Percentiles rank a stretch among this genome's conserved stretches.
phyloP scores from a whole-genome alignment of 352 stramenopile genomes.

The Phytophthora meadii region DNA sequence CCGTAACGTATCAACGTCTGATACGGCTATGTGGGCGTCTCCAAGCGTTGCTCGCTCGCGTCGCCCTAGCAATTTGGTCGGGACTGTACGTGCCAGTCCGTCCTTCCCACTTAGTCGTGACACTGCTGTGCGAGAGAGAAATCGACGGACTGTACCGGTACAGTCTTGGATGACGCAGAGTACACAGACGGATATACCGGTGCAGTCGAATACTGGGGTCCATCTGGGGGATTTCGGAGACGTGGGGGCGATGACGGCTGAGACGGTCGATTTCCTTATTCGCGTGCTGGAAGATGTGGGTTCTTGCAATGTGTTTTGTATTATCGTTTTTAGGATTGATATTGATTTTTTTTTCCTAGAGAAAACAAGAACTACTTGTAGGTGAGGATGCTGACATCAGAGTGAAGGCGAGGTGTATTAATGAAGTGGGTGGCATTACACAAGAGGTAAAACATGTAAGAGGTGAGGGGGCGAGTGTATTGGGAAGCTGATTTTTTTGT shows the following conservation, averaged over 20 bases:
- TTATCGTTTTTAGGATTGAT: neutral
- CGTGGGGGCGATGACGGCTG: slow-evolving; percentile 57
- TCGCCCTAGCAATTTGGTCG: slow-evolving; percentile 56
- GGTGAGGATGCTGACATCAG: slow-evolving; percentile 8
- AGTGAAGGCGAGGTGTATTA: slow-evolving; percentile 7
- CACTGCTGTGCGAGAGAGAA: slow-evolving; percentile 1
- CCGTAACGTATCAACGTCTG: neutral
- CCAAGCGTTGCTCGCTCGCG: slow-evolving; percentile 46
- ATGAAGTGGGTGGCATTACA: neutral
- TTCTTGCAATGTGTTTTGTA: neutral
- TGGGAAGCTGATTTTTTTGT: slow-evolving; percentile 5
- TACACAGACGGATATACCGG: slow-evolving; percentile 29
- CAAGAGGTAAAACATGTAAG: slow-evolving; percentile 14
- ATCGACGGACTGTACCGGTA: neutral
- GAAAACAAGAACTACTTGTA: slow-evolving; percentile 51
- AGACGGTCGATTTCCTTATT: slow-evolving; percentile 79
- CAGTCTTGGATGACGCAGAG: slow-evolving; percentile 29
- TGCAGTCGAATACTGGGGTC: slow-evolving; percentile 2
- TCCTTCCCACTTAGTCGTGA: slow-evolving; percentile 40
- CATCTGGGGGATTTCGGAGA: slow-evolving; percentile 53
- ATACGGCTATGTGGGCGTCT: slow-evolving; percentile 41
- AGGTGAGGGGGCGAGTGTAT: neutral
- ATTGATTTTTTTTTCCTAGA: slow-evolving; percentile 24
- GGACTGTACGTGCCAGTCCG: slow-evolving; percentile 38
- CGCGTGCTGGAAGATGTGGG: slow-evolving; percentile 67